Conservation (phyloP, 2,329 filamentous ascomycete species). For the Emmonsia crescens region DNA sequence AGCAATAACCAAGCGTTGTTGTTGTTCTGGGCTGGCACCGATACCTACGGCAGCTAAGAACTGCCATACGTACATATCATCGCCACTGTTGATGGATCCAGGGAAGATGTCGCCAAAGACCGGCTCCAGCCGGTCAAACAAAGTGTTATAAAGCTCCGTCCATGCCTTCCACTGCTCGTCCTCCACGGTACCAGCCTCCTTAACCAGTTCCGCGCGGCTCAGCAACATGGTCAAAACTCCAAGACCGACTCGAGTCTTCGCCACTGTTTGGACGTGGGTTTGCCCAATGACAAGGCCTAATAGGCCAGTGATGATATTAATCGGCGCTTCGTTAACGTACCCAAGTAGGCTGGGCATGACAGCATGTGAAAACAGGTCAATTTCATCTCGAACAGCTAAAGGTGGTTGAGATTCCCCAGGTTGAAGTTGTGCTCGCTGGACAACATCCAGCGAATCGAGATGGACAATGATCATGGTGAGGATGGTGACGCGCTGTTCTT, state of each 20-base stretch:
- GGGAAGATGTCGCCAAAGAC: slow-evolving; percentile 81
- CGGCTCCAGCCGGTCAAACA: slow-evolving; percentile 82
- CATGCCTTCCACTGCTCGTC: slow-evolving; percentile 73
- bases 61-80: slow-evolving; percentile 97
- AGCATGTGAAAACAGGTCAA: slow-evolving; percentile 77
- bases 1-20: slow-evolving; percentile 84
- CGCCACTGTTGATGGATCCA: slow-evolving; percentile 74
- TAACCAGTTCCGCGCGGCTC: slow-evolving; percentile 85
- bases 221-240: slow-evolving; percentile 88
- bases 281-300: slow-evolving; percentile 73
- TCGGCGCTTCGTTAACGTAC: slow-evolving; percentile 80
- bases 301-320: slow-evolving; percentile 84
- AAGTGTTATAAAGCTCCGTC: slow-evolving; percentile 68
- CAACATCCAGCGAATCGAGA: slow-evolving; percentile 82
- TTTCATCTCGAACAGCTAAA: slow-evolving; percentile 70
- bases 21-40: slow-evolving; percentile 84
- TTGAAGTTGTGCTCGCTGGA: slow-evolving; percentile 65
- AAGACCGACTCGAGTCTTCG: slow-evolving; percentile 76
- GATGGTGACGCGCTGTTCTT: slow-evolving; percentile 83
- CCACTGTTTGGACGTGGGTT: slow-evolving; percentile 72
- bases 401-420: slow-evolving; percentile 64
- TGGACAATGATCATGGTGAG: slow-evolving; percentile 93
- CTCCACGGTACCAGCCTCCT: slow-evolving; percentile 61
- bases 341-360: slow-evolving; percentile 85
- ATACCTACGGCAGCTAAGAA: slow-evolving; percentile 93